phyloP scores from a whole-genome alignment of 352 stramenopile genomes.

The Phytophthora citrophthora region DNA sequence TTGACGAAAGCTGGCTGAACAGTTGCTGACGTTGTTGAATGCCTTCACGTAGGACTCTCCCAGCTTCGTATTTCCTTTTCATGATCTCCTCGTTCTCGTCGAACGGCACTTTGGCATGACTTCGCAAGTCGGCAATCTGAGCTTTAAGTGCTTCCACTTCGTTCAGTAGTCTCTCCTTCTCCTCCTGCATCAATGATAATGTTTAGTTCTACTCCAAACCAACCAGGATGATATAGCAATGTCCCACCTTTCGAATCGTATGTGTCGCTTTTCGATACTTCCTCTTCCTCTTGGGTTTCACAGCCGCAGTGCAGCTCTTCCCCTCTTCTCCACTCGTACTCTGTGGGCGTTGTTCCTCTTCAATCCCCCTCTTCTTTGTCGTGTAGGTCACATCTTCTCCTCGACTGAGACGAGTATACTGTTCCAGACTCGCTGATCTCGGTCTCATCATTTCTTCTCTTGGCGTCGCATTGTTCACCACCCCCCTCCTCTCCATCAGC shows the following conservation, averaged over 20 bases:
- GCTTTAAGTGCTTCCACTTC: slow-evolving; percentile 32
- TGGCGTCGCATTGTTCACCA: background rate
- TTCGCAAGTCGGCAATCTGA: slow-evolving; percentile 34
- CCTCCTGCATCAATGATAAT: slow-evolving; percentile 20
- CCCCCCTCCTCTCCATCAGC: slow-evolving; percentile 17
- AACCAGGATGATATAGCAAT: too few relatives aligned
- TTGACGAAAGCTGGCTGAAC: slow-evolving; percentile 29
- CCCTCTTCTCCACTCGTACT: slow-evolving; percentile 3
- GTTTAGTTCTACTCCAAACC: background rate
- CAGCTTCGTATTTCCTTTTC: slow-evolving; percentile 7
- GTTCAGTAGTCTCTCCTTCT: slow-evolving; percentile 32
- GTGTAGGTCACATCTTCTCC: slow-evolving; percentile 1
- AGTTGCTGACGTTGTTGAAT: slow-evolving; percentile 28
- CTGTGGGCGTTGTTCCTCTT: background rate
- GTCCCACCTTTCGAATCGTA: slow-evolving; percentile 33
- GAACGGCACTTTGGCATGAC: slow-evolving; percentile 9
- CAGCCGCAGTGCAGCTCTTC: background rate
- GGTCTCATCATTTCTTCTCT: slow-evolving; percentile 2
- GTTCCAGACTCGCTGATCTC: slow-evolving; percentile 8
- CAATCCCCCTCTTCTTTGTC: slow-evolving; percentile 7
- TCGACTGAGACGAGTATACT: slow-evolving; percentile 9
- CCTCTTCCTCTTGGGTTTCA: slow-evolving; percentile 25
- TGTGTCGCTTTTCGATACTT: slow-evolving; percentile 43
- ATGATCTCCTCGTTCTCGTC: slow-evolving; percentile 19
- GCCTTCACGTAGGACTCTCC: slow-evolving; percentile 13